Base-by-base conservation (phyloP, 495 filamentous ascomycete genomes). In the Thermothielavioides terrestris region DNA sequence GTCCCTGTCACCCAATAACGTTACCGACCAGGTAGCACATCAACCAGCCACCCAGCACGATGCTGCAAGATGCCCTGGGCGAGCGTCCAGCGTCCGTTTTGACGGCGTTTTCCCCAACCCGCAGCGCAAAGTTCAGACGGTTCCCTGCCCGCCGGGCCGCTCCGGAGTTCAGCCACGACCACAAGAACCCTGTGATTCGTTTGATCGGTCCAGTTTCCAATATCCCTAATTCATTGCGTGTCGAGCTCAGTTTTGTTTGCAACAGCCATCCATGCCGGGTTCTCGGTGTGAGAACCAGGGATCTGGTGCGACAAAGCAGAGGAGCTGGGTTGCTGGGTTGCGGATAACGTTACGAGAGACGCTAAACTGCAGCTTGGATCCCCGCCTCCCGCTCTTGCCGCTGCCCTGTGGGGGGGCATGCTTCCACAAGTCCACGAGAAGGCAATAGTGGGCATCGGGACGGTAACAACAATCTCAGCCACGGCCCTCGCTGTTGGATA, bases 1-100 rank as follows among this genome's bases (percentile, higher is more conserved):
- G n/a, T 22, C 39, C 15, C 48, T 26, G 22, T 43, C 48, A 43
- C 48, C 48, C 38, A 50, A 42, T 39, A 30, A 30, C 20, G 38
- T 18, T 41, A 18, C 46, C 27, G 25, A 34, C 35, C 21, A 31
- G 15, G n/a, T 15, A 38, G 22, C 1, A 8, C 27, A 44, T n/a
- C 21, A 25, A 11, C 49, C 41, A 37, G 31, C 49, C 40, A 43
- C 40, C 40, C 18, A 4, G 2, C 22, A 8, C 25, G 39, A 42
- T 14, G 15, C 0, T 3, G 8, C 6, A 32, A 6, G 27, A 10
- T 10, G 27, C 5, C 27, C 27, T 5, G 5, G 27, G 28, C 28
- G 28, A 31, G 28, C 28, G 28, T 31, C 28, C 28, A 31, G 8
- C 6, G 11, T 37, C 43, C 43, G 43, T 46, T 46, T 37, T n/a